Percentiles rank a stretch among this genome's conserved stretches.
These are phyloP conservation scores for Mrakiaceae sp. DNA, from an alignment of 1,284 basidiomycete species.

Conservation along the genomic window DNA sequence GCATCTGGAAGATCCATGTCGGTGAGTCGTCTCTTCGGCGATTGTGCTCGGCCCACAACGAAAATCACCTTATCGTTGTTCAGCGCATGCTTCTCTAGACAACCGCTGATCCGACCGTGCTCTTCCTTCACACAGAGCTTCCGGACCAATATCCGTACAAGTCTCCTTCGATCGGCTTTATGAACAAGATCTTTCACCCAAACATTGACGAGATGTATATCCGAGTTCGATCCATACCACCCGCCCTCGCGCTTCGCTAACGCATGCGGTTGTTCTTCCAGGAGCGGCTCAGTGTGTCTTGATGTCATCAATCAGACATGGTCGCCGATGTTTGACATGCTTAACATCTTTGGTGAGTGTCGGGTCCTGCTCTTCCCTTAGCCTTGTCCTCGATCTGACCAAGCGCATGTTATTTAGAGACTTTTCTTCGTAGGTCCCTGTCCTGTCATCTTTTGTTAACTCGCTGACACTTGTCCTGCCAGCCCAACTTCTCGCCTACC, in stretches of 20 bases:
- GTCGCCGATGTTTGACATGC: conserved; percentile 99
- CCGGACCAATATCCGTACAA: conserved; percentile 99
- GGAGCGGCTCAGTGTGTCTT: conserved; percentile 87
- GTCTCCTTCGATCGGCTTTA: conserved; percentile 96
- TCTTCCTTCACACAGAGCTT: conserved; percentile 69
- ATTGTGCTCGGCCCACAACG: no score
- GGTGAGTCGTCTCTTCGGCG: no score
- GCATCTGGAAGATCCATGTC: conserved; percentile 80
- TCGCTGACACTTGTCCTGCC: no score
- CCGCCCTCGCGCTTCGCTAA: conserved; percentile 20
- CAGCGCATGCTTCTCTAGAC: no score
- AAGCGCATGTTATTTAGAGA: conserved; percentile 41
- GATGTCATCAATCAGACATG: conserved; percentile 97
- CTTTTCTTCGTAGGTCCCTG: conserved; percentile 55
- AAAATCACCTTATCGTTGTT: no score
- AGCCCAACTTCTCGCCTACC: conserved; percentile 85
- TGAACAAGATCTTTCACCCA: conserved; percentile 99
- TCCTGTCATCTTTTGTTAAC: no score
- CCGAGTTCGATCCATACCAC: not conserved
- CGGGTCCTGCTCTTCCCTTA: no score
- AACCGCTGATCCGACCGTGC: no score
- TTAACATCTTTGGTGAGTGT: conserved; percentile 69
- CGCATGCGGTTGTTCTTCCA: conserved; percentile 30
- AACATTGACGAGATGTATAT: conserved; percentile 91
- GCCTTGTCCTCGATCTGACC: no score